Evolutionary conservation across 192 early-diverging fungal genomes (phyloP).

Genomic region (Linnemannia hyalina): DNA sequence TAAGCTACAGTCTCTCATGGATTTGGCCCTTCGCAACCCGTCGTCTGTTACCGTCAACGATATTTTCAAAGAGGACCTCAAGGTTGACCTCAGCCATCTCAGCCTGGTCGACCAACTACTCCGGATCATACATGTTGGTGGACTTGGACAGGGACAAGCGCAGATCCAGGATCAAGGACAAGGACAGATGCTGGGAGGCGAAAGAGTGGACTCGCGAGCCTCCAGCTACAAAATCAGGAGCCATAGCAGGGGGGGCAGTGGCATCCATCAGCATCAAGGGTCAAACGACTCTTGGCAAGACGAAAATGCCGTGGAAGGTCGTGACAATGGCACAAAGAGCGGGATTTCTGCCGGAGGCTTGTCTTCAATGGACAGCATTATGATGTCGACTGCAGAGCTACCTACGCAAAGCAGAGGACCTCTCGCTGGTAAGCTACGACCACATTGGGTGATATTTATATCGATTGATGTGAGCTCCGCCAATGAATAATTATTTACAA

Average conservation of each 20-base stretch:
- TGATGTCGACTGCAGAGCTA: conserved; percentile 11
- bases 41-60: conserved; percentile 84
- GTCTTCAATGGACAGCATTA: conserved; percentile 35
- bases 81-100: conserved; percentile 74
- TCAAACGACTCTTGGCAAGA: conserved; percentile 43
- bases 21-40: conserved; percentile 89
- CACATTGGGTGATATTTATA: too few relatives aligned
- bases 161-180: conserved; percentile 34
- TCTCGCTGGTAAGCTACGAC: conserved; percentile 24
- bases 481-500: not conserved
- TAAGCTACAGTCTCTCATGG: conserved; percentile 86
- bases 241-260: conserved; percentile 37
- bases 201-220: conserved; percentile 26
- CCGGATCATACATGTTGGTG: conserved; percentile 76
- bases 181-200: conserved; percentile 25
- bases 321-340: not conserved
- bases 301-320: conserved; percentile 9
- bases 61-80: conserved; percentile 89
- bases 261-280: not conserved
- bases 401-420: conserved; percentile 32
- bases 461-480: not conserved
- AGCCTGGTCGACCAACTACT: conserved; percentile 80
- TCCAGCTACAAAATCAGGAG: conserved; percentile 12
- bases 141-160: conserved; percentile 57
- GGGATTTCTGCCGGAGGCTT: not conserved